A percentile compares a stretch with the other conserved stretches of the same genome.
These are phyloP conservation scores for Aegilops sharonensis DNA, from an alignment of 176 grass and related monocot genomes.

Conservation along the genomic window DNA sequence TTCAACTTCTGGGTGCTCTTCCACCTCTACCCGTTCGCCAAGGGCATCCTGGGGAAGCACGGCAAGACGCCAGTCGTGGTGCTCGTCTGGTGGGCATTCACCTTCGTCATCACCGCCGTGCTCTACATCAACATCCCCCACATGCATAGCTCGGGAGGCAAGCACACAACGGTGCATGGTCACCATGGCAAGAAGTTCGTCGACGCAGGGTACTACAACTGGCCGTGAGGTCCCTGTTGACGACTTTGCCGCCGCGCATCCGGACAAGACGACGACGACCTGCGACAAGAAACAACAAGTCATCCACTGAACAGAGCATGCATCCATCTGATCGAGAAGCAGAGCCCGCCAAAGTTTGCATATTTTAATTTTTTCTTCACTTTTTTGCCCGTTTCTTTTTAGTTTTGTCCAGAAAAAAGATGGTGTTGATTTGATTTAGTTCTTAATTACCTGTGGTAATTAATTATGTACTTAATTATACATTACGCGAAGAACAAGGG, in stretches of 20 bases:
- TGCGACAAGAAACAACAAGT: background rate
- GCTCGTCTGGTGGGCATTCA: constrained; percentile 86
- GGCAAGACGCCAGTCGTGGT: constrained; percentile 75
- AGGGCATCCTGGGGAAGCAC: constrained; percentile 76
- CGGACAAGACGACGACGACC: background rate
- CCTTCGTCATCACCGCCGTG: constrained; percentile 82
- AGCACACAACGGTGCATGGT: background rate
- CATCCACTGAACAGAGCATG: constrained; percentile 22
- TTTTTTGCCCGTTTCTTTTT: constrained; percentile 16
- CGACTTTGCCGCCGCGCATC: background rate
- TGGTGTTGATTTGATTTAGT: constrained; percentile 72
- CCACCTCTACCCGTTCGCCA: constrained; percentile 88
- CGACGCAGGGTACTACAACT: background rate
- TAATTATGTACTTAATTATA: constrained; percentile 61
- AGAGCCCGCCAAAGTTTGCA: constrained; percentile 40
- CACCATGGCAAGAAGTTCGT: constrained; percentile 21
- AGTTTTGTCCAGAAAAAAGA: constrained; percentile 73
- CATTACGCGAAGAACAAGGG: constrained; percentile 22
- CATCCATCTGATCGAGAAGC: constrained; percentile 13
- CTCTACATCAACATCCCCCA: constrained; percentile 82
- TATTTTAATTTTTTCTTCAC: background rate
- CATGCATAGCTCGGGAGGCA: constrained; percentile 28
- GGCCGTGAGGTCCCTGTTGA: constrained; percentile 25
- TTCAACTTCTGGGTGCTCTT: constrained; percentile 98
- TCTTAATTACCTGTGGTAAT: constrained; percentile 66